Evolutionary conservation across 345 rosid species (phyloP), one percentile per base, ranked within the genome.

Genomic region (Anastatica hierochuntica): DNA sequence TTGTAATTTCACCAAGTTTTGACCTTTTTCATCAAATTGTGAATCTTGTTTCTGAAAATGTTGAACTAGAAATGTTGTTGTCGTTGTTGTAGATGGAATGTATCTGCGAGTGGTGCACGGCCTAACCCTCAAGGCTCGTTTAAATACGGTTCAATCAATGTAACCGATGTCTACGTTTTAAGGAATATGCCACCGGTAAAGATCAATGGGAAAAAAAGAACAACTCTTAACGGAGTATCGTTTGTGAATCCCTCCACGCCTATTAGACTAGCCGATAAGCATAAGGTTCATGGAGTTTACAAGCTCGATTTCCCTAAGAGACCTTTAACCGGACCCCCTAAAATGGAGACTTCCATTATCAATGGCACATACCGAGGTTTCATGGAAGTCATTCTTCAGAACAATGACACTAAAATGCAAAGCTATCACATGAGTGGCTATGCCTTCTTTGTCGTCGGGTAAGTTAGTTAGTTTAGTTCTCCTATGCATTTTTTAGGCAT

Each of bases 71-170:
- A 19, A 45, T 26, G 27, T 56, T 66, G 14, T 63, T 39, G 14
- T 21, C 63, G 48, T 54, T 66, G 56, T 14, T 74, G 73, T 73
- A 90, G 97, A 48, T 92, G 97, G 97, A 82, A 94, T 69, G 97
- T 88, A 33, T 70, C 92, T 43, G 99, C 99, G 0, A 94, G 99
- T 42, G 97, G 99, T 43, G 99, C 99, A 2, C 92, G 99, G 12
- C 99, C 99, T 39, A 94, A 94, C 50, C 96, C 97, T 3, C 96
- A 92, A 59, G 99, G 99, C 2, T 94, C 99, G 10, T 94, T 88
- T 65, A 83, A 74, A 53, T 94, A 94, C 35, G 99, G 99, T 17
- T 78, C 97, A 6, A 94, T 94, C 74, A 94, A 94, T 62, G 97
- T 94, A 58, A 85, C 97, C 1, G 89, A 94, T 12, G 71, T 85